phyloP scores from a whole-genome alignment of 2,329 filamentous ascomycete genomes.

The Monilinia vaccinii-corymbosi region DNA sequence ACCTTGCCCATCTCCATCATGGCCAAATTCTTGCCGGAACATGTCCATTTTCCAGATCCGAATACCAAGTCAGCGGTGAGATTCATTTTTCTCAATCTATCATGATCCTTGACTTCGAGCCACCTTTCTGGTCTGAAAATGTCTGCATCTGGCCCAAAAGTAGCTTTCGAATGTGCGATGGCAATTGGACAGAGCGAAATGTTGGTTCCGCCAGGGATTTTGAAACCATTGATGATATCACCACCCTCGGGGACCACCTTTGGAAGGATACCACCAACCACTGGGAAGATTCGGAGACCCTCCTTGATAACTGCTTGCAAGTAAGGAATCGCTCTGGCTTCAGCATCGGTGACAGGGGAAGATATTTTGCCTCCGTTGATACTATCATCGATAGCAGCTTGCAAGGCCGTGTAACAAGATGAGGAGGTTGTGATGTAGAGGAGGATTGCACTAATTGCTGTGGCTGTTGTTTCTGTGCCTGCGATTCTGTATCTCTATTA shows the following conservation, averaged over 20 bases:
- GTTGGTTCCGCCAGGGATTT: slow-evolving; percentile 3
- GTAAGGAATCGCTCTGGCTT: slow-evolving; percentile 31
- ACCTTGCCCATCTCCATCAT: slow-evolving; percentile 41
- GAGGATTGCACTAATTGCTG: slow-evolving; percentile 34
- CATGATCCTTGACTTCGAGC: slow-evolving; percentile 30
- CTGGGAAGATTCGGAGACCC: slow-evolving; percentile 38
- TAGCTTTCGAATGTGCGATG: background rate
- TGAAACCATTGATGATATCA: slow-evolving; percentile 11
- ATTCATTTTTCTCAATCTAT: slow-evolving; percentile 28
- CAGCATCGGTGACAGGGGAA: background rate
- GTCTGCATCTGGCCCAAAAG: slow-evolving; percentile 31
- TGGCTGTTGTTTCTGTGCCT: slow-evolving; percentile 49
- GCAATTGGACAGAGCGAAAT: background rate
- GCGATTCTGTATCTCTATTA: slow-evolving; percentile 31
- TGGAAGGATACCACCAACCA: slow-evolving; percentile 27
- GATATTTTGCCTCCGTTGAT: background rate
- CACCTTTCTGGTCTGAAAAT: slow-evolving; percentile 41
- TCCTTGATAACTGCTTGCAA: slow-evolving; percentile 42
- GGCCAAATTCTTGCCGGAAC: slow-evolving; percentile 39
- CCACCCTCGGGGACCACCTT: slow-evolving; percentile 13
- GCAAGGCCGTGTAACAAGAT: slow-evolving; percentile 8
- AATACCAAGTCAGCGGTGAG: slow-evolving; percentile 36
- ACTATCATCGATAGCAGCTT: slow-evolving; percentile 6
- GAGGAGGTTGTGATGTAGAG: slow-evolving; percentile 14
- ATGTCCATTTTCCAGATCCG: slow-evolving; percentile 35